These are phyloP conservation scores for Fomes fomentarius DNA, from an alignment of 1,284 basidiomycete genomes.

Conservation along the genomic window DNA sequence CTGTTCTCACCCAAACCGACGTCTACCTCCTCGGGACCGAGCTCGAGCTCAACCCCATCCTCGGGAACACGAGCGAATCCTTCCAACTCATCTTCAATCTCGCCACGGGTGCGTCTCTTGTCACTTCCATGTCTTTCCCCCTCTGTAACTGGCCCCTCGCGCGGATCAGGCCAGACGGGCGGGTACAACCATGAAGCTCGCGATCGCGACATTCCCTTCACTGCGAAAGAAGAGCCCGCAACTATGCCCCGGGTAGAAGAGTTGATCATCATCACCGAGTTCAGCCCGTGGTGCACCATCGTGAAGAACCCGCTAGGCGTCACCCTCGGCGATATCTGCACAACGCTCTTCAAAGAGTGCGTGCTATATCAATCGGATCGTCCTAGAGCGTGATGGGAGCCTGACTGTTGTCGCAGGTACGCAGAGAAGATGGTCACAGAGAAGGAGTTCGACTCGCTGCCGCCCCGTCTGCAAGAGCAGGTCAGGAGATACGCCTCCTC, in stretches of 20 bases:
- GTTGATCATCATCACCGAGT: slow-evolving; percentile 71
- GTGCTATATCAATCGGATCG: slow-evolving; percentile 31
- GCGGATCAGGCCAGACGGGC: slow-evolving; percentile 63
- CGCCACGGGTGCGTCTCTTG: slow-evolving; percentile 50
- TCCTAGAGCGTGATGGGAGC: not conserved
- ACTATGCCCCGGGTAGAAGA: slow-evolving; percentile 77
- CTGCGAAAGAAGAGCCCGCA: slow-evolving; percentile 73
- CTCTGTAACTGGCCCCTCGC: slow-evolving; percentile 48
- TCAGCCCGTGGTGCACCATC: slow-evolving; percentile 79
- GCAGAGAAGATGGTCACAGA: slow-evolving; percentile 68
- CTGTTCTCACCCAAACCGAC: slow-evolving; percentile 74
- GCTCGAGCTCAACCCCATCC: slow-evolving; percentile 72
- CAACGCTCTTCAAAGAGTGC: slow-evolving; percentile 71
- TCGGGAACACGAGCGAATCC: slow-evolving; percentile 47
- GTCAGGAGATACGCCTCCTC: slow-evolving; percentile 60
- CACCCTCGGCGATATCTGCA: slow-evolving; percentile 71
- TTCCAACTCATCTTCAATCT: slow-evolving; percentile 78
- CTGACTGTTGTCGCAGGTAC: slow-evolving; percentile 51
- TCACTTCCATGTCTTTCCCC: not conserved
- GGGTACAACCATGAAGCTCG: slow-evolving; percentile 62
- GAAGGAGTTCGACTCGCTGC: slow-evolving; percentile 61
- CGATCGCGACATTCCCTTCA: slow-evolving; percentile 65
- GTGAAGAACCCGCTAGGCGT: slow-evolving; percentile 74
- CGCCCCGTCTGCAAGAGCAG: slow-evolving; percentile 67
- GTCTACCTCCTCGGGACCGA: slow-evolving; percentile 69